These are phyloP conservation scores for Rutidosis leptorrhynchoides DNA, from an alignment of 129 eudicot genomes.

Conservation along the genomic window DNA sequence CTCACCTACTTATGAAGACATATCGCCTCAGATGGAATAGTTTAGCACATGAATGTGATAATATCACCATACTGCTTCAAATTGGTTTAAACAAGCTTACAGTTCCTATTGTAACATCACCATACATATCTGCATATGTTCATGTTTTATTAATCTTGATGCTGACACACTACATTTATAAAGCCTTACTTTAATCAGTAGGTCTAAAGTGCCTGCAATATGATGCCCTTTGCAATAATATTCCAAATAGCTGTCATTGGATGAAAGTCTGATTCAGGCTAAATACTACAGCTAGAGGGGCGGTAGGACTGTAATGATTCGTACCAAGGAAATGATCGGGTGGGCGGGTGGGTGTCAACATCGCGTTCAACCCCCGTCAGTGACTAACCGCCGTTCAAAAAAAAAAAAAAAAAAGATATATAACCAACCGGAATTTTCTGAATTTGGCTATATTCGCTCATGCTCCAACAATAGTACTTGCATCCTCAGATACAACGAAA, in stretches of 20 bases:
- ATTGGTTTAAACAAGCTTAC: not conserved
- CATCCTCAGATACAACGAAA: slow-evolving; percentile 4
- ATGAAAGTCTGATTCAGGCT: slow-evolving; percentile 29
- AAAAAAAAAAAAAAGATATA: too few relatives aligned
- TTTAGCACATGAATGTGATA: slow-evolving; percentile 17
- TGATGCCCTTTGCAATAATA: slow-evolving; percentile 23
- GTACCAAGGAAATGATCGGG: too few relatives aligned
- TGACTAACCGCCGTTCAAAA: too few relatives aligned
- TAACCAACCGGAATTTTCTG: slow-evolving; percentile 2
- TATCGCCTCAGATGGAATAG: slow-evolving; percentile 18
- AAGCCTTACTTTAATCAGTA: slow-evolving; percentile 33
- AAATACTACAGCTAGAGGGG: slow-evolving; percentile 17
- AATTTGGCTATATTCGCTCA: slow-evolving; percentile 6
- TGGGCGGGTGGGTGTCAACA: too few relatives aligned
- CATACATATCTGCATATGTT: slow-evolving; percentile 25
- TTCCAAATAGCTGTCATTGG: slow-evolving; percentile 30
- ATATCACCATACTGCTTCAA: slow-evolving; percentile 3
- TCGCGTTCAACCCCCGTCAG: too few relatives aligned
- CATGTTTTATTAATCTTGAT: slow-evolving; percentile 24
- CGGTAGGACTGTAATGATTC: too few relatives aligned
- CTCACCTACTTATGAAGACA: slow-evolving; percentile 18
- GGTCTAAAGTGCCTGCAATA: slow-evolving; percentile 47
- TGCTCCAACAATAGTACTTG: slow-evolving; percentile 16
- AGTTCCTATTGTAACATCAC: not conserved
- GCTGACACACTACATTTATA: slow-evolving; percentile 23